Conservation (phyloP, 495 filamentous ascomycete genomes). For the Hamigera avellanea region DNA sequence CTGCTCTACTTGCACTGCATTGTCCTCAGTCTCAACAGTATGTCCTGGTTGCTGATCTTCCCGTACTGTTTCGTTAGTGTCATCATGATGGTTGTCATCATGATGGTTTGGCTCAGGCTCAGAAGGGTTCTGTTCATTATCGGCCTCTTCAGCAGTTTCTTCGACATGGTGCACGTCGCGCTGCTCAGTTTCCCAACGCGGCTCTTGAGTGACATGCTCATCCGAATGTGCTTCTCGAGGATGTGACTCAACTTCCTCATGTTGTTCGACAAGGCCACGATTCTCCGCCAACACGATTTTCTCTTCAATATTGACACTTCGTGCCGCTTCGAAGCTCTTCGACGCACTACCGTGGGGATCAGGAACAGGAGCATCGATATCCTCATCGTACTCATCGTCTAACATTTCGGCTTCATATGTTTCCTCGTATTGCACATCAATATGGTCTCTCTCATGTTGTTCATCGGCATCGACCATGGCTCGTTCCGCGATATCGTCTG, state of each 20-base stretch:
- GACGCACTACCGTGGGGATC: constrained; percentile 16
- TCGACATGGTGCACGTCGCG: constrained; percentile 8
- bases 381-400: constrained; percentile 30
- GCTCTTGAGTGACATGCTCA: constrained; percentile 1
- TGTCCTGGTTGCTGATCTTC: constrained; percentile 1
- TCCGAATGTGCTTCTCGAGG: neutral
- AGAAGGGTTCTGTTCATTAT: constrained; percentile 1
- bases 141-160: constrained; percentile 1
- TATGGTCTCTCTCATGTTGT: constrained; percentile 19
- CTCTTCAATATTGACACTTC: constrained; percentile 8
- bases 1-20: neutral
- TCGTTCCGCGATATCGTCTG: constrained; percentile 31
- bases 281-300: constrained; percentile 4
- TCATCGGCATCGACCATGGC: constrained; percentile 29
- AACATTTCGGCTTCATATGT: constrained; percentile 33
- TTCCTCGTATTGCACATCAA: constrained; percentile 26
- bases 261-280: constrained; percentile 1
- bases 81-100: constrained; percentile 9
- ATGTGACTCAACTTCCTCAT: constrained; percentile 1
- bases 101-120: constrained; percentile 1
- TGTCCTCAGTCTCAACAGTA: constrained; percentile 1
- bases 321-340: constrained; percentile 2
- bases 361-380: constrained; percentile 19
- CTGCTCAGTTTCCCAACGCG: constrained; percentile 15
- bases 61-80: constrained; percentile 15